These are phyloP conservation scores for Sequoiadendron giganteum DNA, from an alignment of 75 land plant species.

Conservation along the genomic window DNA sequence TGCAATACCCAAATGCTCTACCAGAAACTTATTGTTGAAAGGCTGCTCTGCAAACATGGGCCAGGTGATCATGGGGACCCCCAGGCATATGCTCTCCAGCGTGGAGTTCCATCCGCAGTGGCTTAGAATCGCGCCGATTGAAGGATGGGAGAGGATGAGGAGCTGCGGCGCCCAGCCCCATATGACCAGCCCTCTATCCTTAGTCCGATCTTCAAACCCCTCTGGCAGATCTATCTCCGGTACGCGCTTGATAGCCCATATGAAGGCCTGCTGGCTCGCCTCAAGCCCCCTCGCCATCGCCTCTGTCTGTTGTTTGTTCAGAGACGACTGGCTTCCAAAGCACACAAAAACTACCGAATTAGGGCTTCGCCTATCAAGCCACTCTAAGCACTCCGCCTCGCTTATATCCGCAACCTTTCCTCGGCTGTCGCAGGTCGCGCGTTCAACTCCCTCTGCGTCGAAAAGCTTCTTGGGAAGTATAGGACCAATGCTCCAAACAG, in stretches of 20 bases:
- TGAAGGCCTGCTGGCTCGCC: slow-evolving; percentile 17
- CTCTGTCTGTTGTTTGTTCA: slow-evolving; percentile 12
- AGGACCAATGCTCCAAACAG: slow-evolving; percentile 9
- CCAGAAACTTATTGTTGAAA: neutral
- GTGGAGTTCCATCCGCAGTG: slow-evolving; percentile 19
- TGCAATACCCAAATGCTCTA: neutral
- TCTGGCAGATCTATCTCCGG: neutral
- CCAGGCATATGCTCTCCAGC: slow-evolving; percentile 11
- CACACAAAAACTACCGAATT: slow-evolving; percentile 20
- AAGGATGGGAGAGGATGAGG: slow-evolving; percentile 2
- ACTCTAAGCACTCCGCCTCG: slow-evolving; percentile 6
- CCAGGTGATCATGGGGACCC: slow-evolving; percentile 13
- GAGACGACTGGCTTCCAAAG: slow-evolving; percentile 25
- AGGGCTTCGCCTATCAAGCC: slow-evolving; percentile 18
- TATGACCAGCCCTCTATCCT: slow-evolving; percentile 7
- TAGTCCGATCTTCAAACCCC: slow-evolving; percentile 6
- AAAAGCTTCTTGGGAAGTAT: neutral
- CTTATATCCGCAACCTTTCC: neutral
- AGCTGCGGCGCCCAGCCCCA: slow-evolving; percentile 19
- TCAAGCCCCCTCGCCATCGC: slow-evolving; percentile 20
- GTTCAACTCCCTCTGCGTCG: too few relatives aligned
- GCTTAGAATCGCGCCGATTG: neutral
- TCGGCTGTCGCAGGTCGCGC: neutral
- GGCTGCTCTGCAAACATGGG: slow-evolving; percentile 17
- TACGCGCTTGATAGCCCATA: slow-evolving; percentile 16